Percentiles rank a stretch among this genome's conserved stretches.
phyloP scores from a whole-genome alignment of 176 grass and related monocot species.

The Aegilops longissima region DNA sequence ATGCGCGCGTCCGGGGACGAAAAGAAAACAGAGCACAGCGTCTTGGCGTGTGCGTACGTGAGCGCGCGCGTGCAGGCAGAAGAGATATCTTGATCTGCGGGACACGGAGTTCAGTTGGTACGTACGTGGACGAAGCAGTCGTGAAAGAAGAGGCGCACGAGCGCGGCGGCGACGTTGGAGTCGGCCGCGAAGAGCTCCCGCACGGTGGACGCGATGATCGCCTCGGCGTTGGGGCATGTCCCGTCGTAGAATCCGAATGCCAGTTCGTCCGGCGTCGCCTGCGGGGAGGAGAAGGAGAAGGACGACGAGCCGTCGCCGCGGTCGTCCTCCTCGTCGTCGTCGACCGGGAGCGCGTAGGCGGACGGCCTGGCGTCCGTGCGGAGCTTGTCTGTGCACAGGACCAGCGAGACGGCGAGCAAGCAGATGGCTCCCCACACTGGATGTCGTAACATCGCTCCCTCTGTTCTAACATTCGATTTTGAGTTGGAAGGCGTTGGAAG shows the following conservation, averaged over 20 bases:
- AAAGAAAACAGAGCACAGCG: neutral
- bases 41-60: conserved; percentile 30
- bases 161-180: conserved; percentile 36
- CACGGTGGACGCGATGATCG: conserved; percentile 39
- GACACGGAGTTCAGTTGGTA: neutral
- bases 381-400: conserved; percentile 17
- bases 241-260: conserved; percentile 54
- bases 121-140: conserved; percentile 59
- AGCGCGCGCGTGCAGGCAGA: neutral
- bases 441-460: conserved; percentile 13
- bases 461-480: neutral
- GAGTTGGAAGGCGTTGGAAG: neutral
- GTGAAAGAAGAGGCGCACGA: conserved; percentile 57
- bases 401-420: conserved; percentile 24
- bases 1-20: neutral
- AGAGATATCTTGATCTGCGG: neutral
- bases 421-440: neutral
- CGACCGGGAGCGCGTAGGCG: neutral
- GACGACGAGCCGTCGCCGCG: neutral
- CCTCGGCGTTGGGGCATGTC: conserved; percentile 43
- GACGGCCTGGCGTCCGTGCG: neutral
- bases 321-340: conserved; percentile 20
- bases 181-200: conserved; percentile 24
- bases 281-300: conserved; percentile 42
- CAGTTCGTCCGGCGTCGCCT: neutral